phyloP scores from a whole-genome alignment of 768 basidiomycete genomes.

The Panaeolus papilionaceus region DNA sequence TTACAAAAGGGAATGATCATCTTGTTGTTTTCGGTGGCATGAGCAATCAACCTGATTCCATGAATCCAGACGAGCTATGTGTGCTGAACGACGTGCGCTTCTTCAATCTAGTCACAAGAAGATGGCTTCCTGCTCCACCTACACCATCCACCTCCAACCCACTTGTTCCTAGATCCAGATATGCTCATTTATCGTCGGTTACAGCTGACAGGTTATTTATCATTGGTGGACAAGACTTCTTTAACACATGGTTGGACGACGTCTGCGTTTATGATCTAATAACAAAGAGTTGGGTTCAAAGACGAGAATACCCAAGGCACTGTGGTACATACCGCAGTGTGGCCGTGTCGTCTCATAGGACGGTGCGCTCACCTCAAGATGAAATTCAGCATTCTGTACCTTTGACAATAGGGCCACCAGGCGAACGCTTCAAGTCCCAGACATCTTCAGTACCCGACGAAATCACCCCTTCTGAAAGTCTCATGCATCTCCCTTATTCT shows the following conservation, averaged over 20 bases:
- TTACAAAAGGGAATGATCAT: constrained; percentile 77
- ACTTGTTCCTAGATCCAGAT: constrained; percentile 81
- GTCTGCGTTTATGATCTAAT: constrained; percentile 88
- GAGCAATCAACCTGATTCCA: constrained; percentile 78
- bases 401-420: constrained; percentile 57
- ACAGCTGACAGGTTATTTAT: constrained; percentile 86
- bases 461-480: constrained; percentile 60
- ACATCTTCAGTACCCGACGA: constrained; percentile 47
- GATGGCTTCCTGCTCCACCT: constrained; percentile 68
- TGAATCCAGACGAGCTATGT: constrained; percentile 79
- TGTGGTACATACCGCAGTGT: constrained; percentile 97
- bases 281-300: constrained; percentile 76
- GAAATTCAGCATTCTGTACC: constrained; percentile 49
- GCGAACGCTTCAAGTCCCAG: constrained; percentile 62
- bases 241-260: constrained; percentile 93
- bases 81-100: constrained; percentile 95
- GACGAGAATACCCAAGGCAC: constrained; percentile 86
- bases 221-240: constrained; percentile 95
- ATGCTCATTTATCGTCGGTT: constrained; percentile 93
- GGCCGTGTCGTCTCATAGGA: constrained; percentile 74
- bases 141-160: constrained; percentile 46
- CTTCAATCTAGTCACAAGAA: constrained; percentile 74
- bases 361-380: constrained; percentile 73
- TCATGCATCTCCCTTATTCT: constrained; percentile 81
- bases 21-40: constrained; percentile 96